Conservation (phyloP, 2,329 filamentous ascomycete genomes). For the Onygenales sp. region DNA sequence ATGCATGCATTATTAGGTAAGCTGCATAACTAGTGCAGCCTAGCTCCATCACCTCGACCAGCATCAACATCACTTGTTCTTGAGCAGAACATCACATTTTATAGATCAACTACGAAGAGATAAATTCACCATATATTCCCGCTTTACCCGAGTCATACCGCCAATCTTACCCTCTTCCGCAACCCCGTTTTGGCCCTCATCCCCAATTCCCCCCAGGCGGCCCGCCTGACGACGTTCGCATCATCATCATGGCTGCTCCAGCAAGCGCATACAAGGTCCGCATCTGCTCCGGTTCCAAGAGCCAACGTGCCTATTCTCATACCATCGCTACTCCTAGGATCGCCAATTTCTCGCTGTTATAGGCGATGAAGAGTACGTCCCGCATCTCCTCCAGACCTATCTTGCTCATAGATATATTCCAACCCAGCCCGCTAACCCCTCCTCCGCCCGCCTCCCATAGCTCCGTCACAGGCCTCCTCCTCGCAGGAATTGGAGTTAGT, state of each 20-base stretch:
- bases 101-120: not conserved
- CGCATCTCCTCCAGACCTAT: not conserved
- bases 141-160: not conserved
- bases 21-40: not conserved
- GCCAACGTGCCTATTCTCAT: not conserved
- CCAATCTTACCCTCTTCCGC: not conserved
- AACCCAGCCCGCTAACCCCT: not conserved
- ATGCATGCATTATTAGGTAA: not conserved
- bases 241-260: slow-evolving; percentile 47
- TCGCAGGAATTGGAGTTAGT: slow-evolving; percentile 87
- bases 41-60: not conserved
- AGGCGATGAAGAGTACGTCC: slow-evolving; percentile 67
- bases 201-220: not conserved
- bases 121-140: not conserved
- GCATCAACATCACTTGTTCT: not conserved
- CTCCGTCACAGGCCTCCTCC: slow-evolving; percentile 88
- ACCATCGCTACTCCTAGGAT: slow-evolving; percentile 44
- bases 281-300: not conserved
- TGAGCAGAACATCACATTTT: not conserved
- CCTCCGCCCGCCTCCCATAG: slow-evolving; percentile 39
- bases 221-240: not conserved
- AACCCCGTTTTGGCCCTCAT: not conserved
- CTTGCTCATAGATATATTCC: not conserved
- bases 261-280: slow-evolving; percentile 48
- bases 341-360: slow-evolving; percentile 96